Conservation (phyloP, 2,329 filamentous ascomycete genomes). For the Pestalotiopsis sp. region DNA sequence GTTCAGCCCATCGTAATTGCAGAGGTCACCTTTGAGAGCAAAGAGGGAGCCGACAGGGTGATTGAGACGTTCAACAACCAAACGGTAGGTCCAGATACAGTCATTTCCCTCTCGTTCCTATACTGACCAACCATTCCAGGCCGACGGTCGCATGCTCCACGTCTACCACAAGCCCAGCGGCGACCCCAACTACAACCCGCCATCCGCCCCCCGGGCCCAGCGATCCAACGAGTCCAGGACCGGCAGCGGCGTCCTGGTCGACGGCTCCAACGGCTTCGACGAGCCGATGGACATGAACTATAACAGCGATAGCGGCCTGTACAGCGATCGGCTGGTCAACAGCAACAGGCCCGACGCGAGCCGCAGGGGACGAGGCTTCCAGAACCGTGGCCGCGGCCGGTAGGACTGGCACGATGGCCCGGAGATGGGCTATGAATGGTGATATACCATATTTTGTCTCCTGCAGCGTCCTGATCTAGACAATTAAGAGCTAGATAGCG, state of each 20-base stretch:
- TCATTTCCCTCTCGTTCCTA: background rate
- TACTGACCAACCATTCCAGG: slow-evolving; percentile 43
- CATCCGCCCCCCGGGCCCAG: slow-evolving; percentile 34
- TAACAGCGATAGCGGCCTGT: slow-evolving; percentile 40
- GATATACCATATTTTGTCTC: background rate
- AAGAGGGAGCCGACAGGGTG: slow-evolving; percentile 73
- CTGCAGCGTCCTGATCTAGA: background rate
- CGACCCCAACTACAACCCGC: slow-evolving; percentile 22
- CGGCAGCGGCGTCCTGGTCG: slow-evolving; percentile 44
- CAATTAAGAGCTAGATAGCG: background rate
- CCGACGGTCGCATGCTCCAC: slow-evolving; percentile 73
- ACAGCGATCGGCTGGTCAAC: slow-evolving; percentile 45
- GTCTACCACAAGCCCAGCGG: slow-evolving; percentile 69
- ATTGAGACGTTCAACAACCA: slow-evolving; percentile 79
- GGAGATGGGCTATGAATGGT: background rate
- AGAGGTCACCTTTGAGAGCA: slow-evolving; percentile 75
- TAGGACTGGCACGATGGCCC: background rate
- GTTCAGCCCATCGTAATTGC: slow-evolving; percentile 73
- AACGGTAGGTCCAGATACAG: slow-evolving; percentile 54
- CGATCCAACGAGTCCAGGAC: slow-evolving; percentile 32
- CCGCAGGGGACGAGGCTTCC: slow-evolving; percentile 12
- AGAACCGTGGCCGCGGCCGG: slow-evolving; percentile 1
- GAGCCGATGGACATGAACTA: slow-evolving; percentile 47
- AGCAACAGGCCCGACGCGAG: background rate
- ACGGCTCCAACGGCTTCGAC: slow-evolving; percentile 57